Evolutionary conservation across 179 eudicot genomes (phyloP), one percentile per base, ranked within the genome.

Genomic region (Heliamphora pulchella): DNA sequence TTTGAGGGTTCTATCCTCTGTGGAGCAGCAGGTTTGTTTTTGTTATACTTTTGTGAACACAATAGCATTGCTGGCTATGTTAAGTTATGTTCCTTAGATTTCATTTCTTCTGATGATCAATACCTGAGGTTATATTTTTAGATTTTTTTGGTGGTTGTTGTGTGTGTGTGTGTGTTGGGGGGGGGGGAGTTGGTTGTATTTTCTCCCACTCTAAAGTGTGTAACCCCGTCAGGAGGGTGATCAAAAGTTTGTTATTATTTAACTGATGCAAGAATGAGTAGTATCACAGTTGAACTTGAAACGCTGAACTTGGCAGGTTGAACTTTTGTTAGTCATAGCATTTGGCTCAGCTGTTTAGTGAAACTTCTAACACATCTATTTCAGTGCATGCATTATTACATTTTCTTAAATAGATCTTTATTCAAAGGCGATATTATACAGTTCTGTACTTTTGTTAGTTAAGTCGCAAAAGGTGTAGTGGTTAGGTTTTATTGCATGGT

Each of bases 1-100:
- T 70, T 66, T 94, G 85, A 91, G 89, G 87, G 85, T 96, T 84
- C 89, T 96, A 83, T 87, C 99, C 78, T 91, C 96, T 79, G 94
- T 87, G 77, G 88, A 86, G 44, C 97, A 90, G 82, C 97, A 89
- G 97, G 98, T 96, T 83, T 79, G 80, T 75, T 64, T 4, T 64
- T 61, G 51, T 22, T 63, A 18, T 57, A 20, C 68, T 66, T 31
- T 54, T 1, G 8, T 43, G 55, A 48, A n/a, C 9, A 17, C 48
- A 43, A 15, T 31, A 55, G 11, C 65, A 2, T 55, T 75, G 17
- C 65, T 75, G 10, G 11, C n/a, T 46, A 46, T 69, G 53, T 72
- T 71, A 53, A 3, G 4, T 76, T 58, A n/a, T 18, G n/a, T 43
- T 75, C 58, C 18, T 64, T 46, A 71, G 51, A 47, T 76, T 76